These are phyloP conservation scores for Taiozyma sp. DNA, from an alignment of 1,139 yeast species.

Conservation along the genomic window DNA sequence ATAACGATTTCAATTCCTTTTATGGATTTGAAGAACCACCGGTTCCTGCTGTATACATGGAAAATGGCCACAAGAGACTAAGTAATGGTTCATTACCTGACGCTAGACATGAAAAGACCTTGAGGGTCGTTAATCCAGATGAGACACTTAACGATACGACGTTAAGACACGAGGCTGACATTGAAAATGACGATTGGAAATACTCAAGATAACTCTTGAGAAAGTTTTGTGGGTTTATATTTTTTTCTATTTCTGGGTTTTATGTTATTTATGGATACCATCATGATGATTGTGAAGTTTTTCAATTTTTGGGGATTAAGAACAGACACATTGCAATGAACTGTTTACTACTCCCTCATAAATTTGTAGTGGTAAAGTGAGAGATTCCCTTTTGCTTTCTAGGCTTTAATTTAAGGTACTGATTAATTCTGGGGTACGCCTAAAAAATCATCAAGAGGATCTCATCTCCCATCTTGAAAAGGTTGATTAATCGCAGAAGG, in stretches of 20 bases:
- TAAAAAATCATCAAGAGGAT: too few species aligned
- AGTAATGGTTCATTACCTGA: conserved; percentile 75
- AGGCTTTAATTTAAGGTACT: too few species aligned
- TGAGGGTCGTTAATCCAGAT: conserved; percentile 23
- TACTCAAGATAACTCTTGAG: background rate
- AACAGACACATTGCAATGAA: background rate
- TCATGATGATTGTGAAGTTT: background rate
- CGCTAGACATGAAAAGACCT: conserved; percentile 30
- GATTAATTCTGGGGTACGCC: too few species aligned
- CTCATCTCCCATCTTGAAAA: too few species aligned
- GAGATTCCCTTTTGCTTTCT: too few species aligned
- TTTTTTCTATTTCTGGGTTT: background rate
- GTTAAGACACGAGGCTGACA: conserved; percentile 7
- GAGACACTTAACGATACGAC: conserved; percentile 18
- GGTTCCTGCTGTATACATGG: conserved; percentile 21
- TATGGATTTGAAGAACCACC: conserved; percentile 13
- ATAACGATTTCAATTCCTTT: conserved; percentile 13
- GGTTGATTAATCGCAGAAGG: too few species aligned
- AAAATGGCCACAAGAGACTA: conserved; percentile 37
- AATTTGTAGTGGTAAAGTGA: background rate
- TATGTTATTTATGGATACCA: background rate
- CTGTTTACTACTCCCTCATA: background rate
- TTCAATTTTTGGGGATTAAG: background rate
- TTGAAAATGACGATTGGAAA: conserved; percentile 2
- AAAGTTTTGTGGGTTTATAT: background rate